Conservation (phyloP, 306 rosid genomes). For the Trifolium pratense region DNA sequence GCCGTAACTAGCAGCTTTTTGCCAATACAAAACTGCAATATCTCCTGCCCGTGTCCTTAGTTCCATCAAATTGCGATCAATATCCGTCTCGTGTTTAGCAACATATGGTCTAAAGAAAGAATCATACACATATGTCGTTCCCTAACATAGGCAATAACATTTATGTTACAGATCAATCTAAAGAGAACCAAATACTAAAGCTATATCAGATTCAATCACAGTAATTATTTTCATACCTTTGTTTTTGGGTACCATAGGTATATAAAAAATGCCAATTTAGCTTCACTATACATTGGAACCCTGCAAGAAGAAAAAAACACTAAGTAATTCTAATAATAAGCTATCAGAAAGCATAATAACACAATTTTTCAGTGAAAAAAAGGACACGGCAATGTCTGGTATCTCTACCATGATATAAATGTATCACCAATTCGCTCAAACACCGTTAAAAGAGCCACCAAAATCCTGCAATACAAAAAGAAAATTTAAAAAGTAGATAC, state of each 20-base stretch:
- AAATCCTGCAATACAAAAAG: conserved; percentile 65
- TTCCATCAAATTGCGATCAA: conserved; percentile 81
- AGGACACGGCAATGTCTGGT: conserved; percentile 20
- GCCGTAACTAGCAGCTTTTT: conserved; percentile 75
- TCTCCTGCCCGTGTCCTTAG: conserved; percentile 81
- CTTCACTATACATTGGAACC: conserved; percentile 98
- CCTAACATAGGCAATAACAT: conserved; percentile 53
- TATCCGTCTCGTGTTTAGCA: conserved; percentile 77
- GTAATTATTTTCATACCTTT: conserved; percentile 56
- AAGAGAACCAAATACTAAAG: conserved; percentile 23
- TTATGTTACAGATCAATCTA: conserved; percentile 6
- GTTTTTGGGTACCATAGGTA: conserved; percentile 93
- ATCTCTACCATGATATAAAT: conserved; percentile 77
- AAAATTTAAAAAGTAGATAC: background rate
- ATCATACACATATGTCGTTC: conserved; percentile 81
- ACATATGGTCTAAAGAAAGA: conserved; percentile 89
- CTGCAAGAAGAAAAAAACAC: conserved; percentile 49
- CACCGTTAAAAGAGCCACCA: conserved; percentile 89
- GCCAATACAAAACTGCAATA: conserved; percentile 67
- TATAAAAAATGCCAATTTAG: conserved; percentile 85
- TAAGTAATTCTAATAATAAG: background rate
- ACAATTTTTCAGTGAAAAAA: conserved; percentile 1
- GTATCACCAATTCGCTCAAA: conserved; percentile 80
- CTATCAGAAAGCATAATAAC: conserved; percentile 24
- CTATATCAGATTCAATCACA: conserved; percentile 37